Percentiles rank a stretch among this genome's conserved stretches.
Conservation (phyloP, 2,329 filamentous ascomycete species). For the Pseudopyricularia javanii region DNA sequence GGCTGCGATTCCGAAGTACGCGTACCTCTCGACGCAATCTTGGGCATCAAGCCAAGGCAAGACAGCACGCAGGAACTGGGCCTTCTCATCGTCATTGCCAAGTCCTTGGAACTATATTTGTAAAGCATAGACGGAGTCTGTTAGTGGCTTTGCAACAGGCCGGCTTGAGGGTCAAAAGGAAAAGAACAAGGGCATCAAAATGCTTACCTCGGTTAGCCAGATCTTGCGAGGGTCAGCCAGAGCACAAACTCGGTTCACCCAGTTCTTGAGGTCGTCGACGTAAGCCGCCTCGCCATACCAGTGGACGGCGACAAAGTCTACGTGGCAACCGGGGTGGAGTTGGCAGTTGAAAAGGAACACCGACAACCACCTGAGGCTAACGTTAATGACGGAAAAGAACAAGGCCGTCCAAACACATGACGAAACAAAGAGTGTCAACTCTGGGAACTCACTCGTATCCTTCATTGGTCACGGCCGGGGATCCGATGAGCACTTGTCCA, state of each 20-base stretch:
- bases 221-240: constrained; percentile 23
- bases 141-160: not conserved
- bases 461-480: constrained; percentile 35
- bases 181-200: not conserved
- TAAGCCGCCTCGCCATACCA: constrained; percentile 28
- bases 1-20: constrained; percentile 17
- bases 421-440: not conserved
- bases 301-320: constrained; percentile 32
- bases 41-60: constrained; percentile 29
- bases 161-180: not conserved
- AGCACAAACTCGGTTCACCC: constrained; percentile 23
- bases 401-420: not conserved
- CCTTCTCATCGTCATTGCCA: constrained; percentile 21
- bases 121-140: not conserved
- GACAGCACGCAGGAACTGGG: constrained; percentile 25
- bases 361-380: not conserved
- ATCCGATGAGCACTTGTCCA: constrained; percentile 27
- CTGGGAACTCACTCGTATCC: constrained; percentile 23
- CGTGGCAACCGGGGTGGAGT: constrained; percentile 17
- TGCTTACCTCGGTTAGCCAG: constrained; percentile 27
- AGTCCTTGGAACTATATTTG: constrained; percentile 13
- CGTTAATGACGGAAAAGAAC: not conserved
- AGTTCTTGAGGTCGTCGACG: constrained; percentile 26
- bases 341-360: not conserved
- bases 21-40: constrained; percentile 23